phyloP scores from a whole-genome alignment of 164 flowering plant genomes.

The Stephania cephalantha region DNA sequence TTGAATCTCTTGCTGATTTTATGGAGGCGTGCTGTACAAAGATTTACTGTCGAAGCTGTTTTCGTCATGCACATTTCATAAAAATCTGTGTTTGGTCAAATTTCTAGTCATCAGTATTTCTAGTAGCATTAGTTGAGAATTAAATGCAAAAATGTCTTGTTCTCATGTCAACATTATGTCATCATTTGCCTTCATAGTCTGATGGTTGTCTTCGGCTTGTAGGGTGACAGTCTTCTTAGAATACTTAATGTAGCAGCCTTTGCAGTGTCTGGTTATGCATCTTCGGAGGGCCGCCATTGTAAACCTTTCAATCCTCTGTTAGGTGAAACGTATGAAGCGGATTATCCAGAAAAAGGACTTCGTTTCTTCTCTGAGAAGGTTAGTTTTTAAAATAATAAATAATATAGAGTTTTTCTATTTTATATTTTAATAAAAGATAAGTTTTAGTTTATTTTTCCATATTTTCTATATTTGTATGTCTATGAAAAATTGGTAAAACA shows the following conservation, averaged over 20 bases:
- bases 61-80: no score
- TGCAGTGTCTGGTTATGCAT: conserved; percentile 96
- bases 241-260: conserved; percentile 85
- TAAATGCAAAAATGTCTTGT: not conserved
- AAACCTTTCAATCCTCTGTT: conserved; percentile 96
- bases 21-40: no score
- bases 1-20: no score
- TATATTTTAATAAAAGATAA: no score
- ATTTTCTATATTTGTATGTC: not conserved
- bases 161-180: not conserved
- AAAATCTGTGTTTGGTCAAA: no score
- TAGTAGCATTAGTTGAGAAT: not conserved
- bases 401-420: not conserved
- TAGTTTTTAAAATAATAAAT: not conserved
- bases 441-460: no score
- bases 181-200: not conserved
- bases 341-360: conserved; percentile 88
- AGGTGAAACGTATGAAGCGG: conserved; percentile 98
- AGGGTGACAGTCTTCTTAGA: conserved; percentile 84
- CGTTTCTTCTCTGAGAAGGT: conserved; percentile 99
- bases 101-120: not conserved
- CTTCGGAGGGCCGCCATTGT: conserved; percentile 83
- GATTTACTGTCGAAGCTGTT: no score
- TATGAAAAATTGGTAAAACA: not conserved
- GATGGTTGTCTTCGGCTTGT: conserved; percentile 14